Base-by-base conservation (phyloP, 1,284 basidiomycete genomes). In the Irpex lacteus region DNA sequence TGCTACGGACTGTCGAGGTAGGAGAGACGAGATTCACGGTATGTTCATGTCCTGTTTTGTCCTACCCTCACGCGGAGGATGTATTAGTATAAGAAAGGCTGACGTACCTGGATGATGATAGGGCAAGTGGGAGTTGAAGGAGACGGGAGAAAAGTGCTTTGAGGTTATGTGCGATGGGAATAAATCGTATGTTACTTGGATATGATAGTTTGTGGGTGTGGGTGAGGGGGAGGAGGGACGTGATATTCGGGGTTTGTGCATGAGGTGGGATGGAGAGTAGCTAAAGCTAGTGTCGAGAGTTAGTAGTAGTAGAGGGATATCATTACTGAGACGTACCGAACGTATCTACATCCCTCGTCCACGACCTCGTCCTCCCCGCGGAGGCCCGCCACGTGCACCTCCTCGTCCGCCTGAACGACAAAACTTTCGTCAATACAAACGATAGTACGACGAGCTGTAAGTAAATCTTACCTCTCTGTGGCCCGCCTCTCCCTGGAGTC, bases 281-380 rank as follows among this genome's bases (percentile, higher is more conserved):
- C 50, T n/a, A 32, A 0, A 52, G 11, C 11, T 52, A 32, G 54
- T 11, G 19, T n/a, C 8, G 32, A 32, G 11, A 21, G 11, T 34
- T 44, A 44, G 8, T 7, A 47, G 1, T 32, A 60, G 44, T 34
- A 50, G 44, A 57, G 18, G n/a, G 4, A 53, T 18, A 18, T 13
- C 4, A 53, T 21, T 38, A 37, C 3, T 18, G 32, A 54, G 13
- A 56, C 55, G 7, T 34, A 47, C 40, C 15, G 63, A 50, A 36
- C 32, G 5, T 1, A 6, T 52, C 69, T 64, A 83, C 66, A 75
- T 75, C 52, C 85, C 83, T 64, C 85, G 77, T 21, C 85, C 85
- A 60, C 85, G 78, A 6, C 85, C 84, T 62, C 84, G 76, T 53
- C 77, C 82, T 47, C 84, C 82, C 34, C 86, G 82, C 67, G 80